Percentiles rank a stretch among this genome's conserved stretches.
Evolutionary conservation across 768 basidiomycete species (phyloP).

Genomic region (Trametes elegans): DNA sequence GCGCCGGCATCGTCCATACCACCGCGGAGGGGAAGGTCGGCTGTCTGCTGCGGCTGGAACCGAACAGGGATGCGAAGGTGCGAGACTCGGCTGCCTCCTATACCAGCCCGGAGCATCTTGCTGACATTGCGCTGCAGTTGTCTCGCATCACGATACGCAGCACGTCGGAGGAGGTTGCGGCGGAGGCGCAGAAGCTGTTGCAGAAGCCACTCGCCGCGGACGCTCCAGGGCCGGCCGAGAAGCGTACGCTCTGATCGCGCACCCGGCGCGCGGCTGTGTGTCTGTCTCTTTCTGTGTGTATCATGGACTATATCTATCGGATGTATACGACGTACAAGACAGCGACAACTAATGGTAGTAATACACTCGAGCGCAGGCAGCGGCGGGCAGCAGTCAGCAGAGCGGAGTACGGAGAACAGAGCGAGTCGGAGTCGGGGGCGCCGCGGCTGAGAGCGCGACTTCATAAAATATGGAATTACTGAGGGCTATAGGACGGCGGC

Average conservation of each 20-base stretch:
- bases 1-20: conserved; percentile 95
- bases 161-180: conserved; percentile 88
- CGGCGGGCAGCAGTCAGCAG: neutral
- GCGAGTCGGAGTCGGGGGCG: no score
- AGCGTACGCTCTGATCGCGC: conserved; percentile 5
- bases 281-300: neutral
- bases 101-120: no score
- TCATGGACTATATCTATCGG: conserved; percentile 18
- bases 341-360: conserved; percentile 16
- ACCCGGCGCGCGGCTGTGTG: neutral
- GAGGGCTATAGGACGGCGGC: neutral
- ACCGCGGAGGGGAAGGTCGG: conserved; percentile 93
- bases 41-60: conserved; percentile 89
- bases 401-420: neutral
- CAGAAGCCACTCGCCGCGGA: conserved; percentile 38
- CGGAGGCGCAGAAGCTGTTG: conserved; percentile 58
- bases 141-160: conserved; percentile 93
- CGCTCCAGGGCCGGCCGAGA: conserved; percentile 3
- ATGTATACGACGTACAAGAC: conserved; percentile 19
- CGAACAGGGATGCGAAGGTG: conserved; percentile 95
- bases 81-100: no score
- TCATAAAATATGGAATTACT: no score
- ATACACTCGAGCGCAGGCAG: conserved; percentile 3
- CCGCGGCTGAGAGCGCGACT: no score
- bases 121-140: no score